These are phyloP conservation scores for Rhododendron ovatum DNA, from an alignment of 148 eudicot species.

Conservation along the genomic window DNA sequence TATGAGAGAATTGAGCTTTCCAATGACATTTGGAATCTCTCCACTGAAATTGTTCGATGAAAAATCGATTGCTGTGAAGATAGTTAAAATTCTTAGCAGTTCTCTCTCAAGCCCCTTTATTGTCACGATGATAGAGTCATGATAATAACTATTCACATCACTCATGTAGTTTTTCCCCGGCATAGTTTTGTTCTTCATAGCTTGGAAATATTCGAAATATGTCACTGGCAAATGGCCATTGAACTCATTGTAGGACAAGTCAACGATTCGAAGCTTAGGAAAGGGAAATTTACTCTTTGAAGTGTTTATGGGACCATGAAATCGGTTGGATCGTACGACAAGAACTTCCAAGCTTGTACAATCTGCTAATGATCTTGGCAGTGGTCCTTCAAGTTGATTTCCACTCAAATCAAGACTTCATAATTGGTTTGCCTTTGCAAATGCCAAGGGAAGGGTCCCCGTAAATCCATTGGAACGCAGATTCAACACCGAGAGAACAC, in stretches of 20 bases:
- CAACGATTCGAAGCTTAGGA: slow-evolving; percentile 26
- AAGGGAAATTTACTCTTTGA: no score
- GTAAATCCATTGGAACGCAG: slow-evolving; percentile 7
- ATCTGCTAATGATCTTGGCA: background rate
- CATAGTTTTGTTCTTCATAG: slow-evolving; percentile 7
- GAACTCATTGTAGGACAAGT: slow-evolving; percentile 39
- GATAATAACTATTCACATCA: no score
- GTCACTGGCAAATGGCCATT: background rate
- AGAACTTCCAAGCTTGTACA: slow-evolving; percentile 22
- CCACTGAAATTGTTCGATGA: no score
- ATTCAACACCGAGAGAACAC: slow-evolving; percentile 8
- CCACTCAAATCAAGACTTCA: background rate
- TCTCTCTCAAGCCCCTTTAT: no score
- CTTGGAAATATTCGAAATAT: slow-evolving; percentile 6
- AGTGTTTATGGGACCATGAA: no score
- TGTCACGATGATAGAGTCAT: no score
- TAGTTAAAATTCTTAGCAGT: no score
- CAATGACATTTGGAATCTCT: no score
- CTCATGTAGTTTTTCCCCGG: background rate
- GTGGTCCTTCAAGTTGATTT: slow-evolving; percentile 23
- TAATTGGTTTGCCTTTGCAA: background rate
- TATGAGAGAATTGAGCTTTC: no score
- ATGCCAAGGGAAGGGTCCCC: slow-evolving; percentile 7
- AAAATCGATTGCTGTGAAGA: no score
- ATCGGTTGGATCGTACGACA: no score